Base-by-base conservation (phyloP, 345 rosid genomes). In the Eucalyptus regnans region DNA sequence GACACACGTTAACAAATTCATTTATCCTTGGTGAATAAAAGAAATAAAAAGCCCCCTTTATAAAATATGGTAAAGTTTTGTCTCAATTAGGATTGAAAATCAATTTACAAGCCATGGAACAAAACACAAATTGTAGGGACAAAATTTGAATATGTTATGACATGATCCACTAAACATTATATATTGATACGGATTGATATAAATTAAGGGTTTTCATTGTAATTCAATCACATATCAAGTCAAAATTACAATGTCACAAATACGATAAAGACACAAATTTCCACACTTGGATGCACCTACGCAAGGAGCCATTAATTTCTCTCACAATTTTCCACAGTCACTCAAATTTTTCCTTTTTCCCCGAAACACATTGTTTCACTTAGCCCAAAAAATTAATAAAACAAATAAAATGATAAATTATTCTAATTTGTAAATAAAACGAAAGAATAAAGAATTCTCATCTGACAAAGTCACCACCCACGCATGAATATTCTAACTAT, bases 51-150 rank as follows among this genome's bases (percentile, higher is more conserved):
- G 23, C 56, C 5, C 41, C 1, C 22, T 15, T 66, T 23, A 52
- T 56, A 10, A 56, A 56, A 23, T 22, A 25, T 23, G 62, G 29
- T 0, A 56, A 1, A 56, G 62, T 52, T 20, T 52, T 20, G 18
- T 52, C 58, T 52, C 58, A 7, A 8, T 52, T 52, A 52, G 58
- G 5, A 52, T 20, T 0, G 2, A 0, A 9, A 52, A 3, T 52
- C 0, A 52, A 0, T 52, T 52, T 52, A 52, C 80, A 9, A 68
- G 43, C 3, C 7, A 17, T 2, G 0, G 0, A 7, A 68, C 13
- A 68, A 68, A 68, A 17, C 1, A 0, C 1, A 41, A 33, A 33
- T 7, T 17, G 9, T 18, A 33, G 5, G 8, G 80, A 9, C 7
- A 33, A 33, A 33, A 2, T 33, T 68, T 9, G 25, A 68, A 33